Percentiles rank a stretch among this genome's conserved stretches.
These are phyloP conservation scores for Dissophora globulifera DNA, from an alignment of 192 early-diverging fungal genomes.

Conservation along the genomic window DNA sequence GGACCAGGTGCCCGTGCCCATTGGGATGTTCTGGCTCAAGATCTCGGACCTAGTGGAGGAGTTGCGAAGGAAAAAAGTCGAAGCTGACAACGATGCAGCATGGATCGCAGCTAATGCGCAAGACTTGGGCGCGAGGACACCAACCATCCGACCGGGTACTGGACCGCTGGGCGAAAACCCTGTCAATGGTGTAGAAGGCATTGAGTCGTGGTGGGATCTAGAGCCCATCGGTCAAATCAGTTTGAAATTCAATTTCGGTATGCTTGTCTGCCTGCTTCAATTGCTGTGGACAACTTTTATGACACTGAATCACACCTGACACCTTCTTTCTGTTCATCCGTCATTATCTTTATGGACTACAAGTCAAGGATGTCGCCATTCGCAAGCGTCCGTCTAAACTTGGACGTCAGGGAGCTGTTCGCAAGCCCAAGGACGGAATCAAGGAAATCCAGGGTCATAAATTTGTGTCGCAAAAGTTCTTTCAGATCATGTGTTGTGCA, in stretches of 20 bases:
- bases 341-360: not conserved
- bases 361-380: conserved; percentile 61
- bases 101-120: conserved; percentile 60
- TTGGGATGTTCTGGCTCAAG: conserved; percentile 94
- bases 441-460: conserved; percentile 94
- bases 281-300: too few relatives aligned
- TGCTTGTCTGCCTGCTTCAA: not conserved
- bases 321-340: not conserved
- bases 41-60: conserved; percentile 93
- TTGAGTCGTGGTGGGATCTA: conserved; percentile 87
- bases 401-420: conserved; percentile 82
- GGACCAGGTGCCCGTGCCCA: conserved; percentile 70
- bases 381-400: conserved; percentile 64
- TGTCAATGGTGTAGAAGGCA: conserved; percentile 65
- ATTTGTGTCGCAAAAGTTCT: conserved; percentile 90
- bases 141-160: conserved; percentile 33
- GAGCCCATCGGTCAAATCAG: conserved; percentile 93
- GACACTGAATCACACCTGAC: too few relatives aligned
- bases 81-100: conserved; percentile 66
- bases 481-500: conserved; percentile 98
- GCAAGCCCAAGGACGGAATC: conserved; percentile 85
- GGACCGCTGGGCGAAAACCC: conserved; percentile 49
- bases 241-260: conserved; percentile 88
- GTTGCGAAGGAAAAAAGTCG: conserved; percentile 78
- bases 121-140: conserved; percentile 19